Evolutionary conservation across 495 filamentous ascomycete genomes (phyloP).

Genomic region (Penicillium pulvis): DNA sequence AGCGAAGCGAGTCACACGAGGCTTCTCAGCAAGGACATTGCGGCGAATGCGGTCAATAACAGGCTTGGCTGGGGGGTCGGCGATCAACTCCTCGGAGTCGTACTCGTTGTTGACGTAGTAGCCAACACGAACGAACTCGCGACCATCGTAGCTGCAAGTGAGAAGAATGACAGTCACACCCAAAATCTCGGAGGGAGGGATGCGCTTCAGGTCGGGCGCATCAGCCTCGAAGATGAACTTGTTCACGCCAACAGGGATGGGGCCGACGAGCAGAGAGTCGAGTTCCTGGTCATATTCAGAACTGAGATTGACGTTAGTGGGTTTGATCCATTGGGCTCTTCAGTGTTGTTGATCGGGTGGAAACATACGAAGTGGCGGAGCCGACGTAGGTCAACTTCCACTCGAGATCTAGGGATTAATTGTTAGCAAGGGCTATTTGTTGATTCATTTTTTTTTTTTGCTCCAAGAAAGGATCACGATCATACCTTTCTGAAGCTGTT

Average conservation of each 20-base stretch:
- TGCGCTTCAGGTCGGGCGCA: conserved; percentile 81
- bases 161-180: conserved; percentile 97
- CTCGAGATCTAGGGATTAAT: conserved; percentile 72
- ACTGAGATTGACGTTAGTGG: conserved; percentile 46
- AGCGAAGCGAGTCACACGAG: conserved; percentile 93
- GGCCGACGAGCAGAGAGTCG: conserved; percentile 92
- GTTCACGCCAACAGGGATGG: conserved; percentile 95
- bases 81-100: conserved; percentile 81
- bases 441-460: neutral
- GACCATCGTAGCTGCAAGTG: conserved; percentile 91
- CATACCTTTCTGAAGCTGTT: conserved; percentile 87
- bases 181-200: conserved; percentile 91
- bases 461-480: neutral
- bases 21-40: conserved; percentile 95
- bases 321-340: neutral
- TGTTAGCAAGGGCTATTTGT: conserved; percentile 10
- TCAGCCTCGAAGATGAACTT: conserved; percentile 98
- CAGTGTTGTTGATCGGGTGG: conserved; percentile 9
- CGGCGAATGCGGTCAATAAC: conserved; percentile 87
- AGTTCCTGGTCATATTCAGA: conserved; percentile 98
- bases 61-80: conserved; percentile 87
- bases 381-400: conserved; percentile 99
- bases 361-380: conserved; percentile 87
- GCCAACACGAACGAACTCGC: conserved; percentile 96
- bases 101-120: conserved; percentile 99